Base-by-base conservation (phyloP, 257 asterid genomes). In the Jacaranda copaia region DNA sequence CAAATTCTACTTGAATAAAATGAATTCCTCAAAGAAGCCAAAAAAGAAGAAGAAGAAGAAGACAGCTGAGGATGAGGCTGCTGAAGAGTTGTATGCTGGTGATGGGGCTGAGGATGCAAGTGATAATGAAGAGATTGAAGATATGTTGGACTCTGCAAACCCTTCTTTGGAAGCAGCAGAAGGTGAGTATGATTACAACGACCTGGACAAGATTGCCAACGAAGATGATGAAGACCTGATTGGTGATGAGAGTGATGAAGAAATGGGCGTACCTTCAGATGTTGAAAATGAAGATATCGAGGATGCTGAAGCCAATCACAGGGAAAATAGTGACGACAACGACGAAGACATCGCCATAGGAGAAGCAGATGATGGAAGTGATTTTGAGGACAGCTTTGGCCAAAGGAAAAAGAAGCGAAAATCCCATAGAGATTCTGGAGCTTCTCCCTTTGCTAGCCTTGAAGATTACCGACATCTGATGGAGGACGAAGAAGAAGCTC, bases 221-320 rank as follows among this genome's bases (percentile, higher is more conserved):
- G 97, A 88, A 20, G 96, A 91, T 6, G 97, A 89, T 5, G 97
- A 91, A 1, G 96, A 95, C 72, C 79, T 95, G 86, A 78, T 95
- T 51, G 96, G 83, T 0, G 77, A 84, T 68, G 91, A 16, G 4
- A 89, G 89, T 32, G 94, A 88, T 67, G 97, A 82, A 56, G 96
- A 84, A 51, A 66, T 75, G 25, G 85, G 72, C 16, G 10, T 88
- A 36, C 89, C 87, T 38, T 85, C 90, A 11, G 87, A 86, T 40
- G 66, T 73, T n/a, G 83, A 70, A 18, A 81, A 69, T 19, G 87
- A 74, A 43, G 89, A 84, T 12, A 19, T 18, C 0, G 90, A 68
- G 35, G 79, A 72, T 48, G 85, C 13, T 64, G 90, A 81, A n/a
- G 75, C 49, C 6, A 45, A 67, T 74, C 58, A 68, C 4, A 56